Percentiles rank a stretch among this genome's conserved stretches.
Evolutionary conservation across 768 basidiomycete genomes (phyloP).

Genomic region (Suillus sp.): DNA sequence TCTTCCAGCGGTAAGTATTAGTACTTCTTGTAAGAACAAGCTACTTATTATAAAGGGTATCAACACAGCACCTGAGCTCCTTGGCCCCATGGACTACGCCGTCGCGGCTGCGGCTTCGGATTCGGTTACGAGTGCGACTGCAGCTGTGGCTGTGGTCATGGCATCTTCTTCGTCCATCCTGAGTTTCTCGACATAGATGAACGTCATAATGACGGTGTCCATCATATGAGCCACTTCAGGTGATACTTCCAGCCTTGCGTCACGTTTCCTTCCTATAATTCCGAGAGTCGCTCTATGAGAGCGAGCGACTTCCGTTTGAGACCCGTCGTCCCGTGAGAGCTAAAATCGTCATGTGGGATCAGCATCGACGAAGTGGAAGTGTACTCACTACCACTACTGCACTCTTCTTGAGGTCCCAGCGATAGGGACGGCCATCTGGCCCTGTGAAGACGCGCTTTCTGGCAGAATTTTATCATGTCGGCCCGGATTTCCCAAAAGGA

Average conservation of each 20-base stretch:
- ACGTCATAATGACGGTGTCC: slow-evolving; percentile 19
- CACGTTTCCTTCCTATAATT: slow-evolving; percentile 12
- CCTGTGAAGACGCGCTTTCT: slow-evolving; percentile 11
- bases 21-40: neutral
- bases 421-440: slow-evolving; percentile 7
- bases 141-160: no score
- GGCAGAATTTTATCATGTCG: neutral
- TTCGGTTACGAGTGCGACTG: no score
- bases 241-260: slow-evolving; percentile 16
- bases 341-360: neutral
- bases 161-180: slow-evolving; percentile 10
- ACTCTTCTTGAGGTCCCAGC: neutral
- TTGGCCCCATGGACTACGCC: neutral
- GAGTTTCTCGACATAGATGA: slow-evolving; percentile 21
- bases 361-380: neutral
- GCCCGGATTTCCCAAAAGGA: neutral
- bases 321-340: slow-evolving; percentile 20
- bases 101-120: no score
- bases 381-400: slow-evolving; percentile 4
- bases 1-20: neutral
- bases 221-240: slow-evolving; percentile 14
- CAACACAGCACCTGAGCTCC: neutral
- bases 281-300: slow-evolving; percentile 18
- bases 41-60: neutral
- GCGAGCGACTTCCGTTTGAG: slow-evolving; percentile 24